These are phyloP conservation scores for Paecilomyces dactylethromorphus DNA, from an alignment of 2,329 filamentous ascomycete species.

Conservation along the genomic window DNA sequence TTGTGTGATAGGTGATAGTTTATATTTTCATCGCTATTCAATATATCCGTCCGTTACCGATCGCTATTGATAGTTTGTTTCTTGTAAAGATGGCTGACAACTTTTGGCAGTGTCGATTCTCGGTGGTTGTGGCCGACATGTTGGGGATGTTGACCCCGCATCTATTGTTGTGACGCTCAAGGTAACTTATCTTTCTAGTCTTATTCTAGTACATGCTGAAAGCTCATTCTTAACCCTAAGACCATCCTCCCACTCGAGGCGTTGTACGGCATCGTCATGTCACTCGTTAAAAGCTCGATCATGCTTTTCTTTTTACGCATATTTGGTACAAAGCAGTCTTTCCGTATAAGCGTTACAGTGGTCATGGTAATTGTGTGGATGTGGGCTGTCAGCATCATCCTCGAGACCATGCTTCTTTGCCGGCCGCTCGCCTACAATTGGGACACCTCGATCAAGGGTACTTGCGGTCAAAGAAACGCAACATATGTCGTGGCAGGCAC, in stretches of 20 bases:
- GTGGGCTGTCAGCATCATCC: not conserved
- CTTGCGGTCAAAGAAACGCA: not conserved
- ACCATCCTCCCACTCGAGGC: not conserved
- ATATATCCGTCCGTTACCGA: not conserved
- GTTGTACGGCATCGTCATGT: not conserved
- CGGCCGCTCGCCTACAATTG: slow-evolving; percentile 6
- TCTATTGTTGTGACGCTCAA: not conserved
- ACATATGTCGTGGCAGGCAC: not conserved
- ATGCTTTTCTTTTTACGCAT: not conserved
- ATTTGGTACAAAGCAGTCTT: not conserved
- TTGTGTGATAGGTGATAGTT: not conserved
- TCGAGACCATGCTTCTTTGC: slow-evolving; percentile 2
- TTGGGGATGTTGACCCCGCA: not conserved
- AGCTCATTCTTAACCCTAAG: not conserved
- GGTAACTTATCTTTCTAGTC: not conserved
- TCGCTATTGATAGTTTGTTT: not conserved
- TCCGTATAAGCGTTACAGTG: not conserved
- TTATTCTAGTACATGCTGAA: not conserved
- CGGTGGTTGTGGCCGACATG: not conserved
- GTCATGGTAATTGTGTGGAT: slow-evolving; percentile 1
- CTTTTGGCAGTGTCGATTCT: not conserved
- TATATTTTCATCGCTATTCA: not conserved
- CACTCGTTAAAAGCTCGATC: not conserved
- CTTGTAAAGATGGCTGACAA: not conserved
- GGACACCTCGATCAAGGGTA: slow-evolving; percentile 1